Evolutionary conservation across 1,139 yeast species (phyloP).

Genomic region (Zhuliangozyma parablackwelliae): DNA sequence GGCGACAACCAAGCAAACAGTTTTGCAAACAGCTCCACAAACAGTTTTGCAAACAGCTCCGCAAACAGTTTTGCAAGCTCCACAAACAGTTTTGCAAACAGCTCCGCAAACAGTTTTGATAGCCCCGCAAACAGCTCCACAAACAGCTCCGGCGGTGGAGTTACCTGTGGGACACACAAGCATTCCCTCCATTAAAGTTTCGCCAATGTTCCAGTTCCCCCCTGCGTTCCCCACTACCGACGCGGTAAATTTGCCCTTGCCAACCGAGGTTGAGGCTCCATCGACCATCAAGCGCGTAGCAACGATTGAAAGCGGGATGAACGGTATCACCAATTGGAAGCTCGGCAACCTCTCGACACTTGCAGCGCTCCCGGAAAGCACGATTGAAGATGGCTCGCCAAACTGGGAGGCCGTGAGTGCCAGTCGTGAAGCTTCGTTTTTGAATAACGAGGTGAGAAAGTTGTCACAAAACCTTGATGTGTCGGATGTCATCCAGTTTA

Average conservation of each 20-base stretch:
- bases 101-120: background rate
- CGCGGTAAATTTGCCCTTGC: too few relatives aligned
- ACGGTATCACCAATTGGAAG: too few relatives aligned
- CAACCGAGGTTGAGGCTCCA: background rate
- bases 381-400: constrained; percentile 23
- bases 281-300: constrained; percentile 6
- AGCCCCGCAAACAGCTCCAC: background rate
- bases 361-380: too few relatives aligned
- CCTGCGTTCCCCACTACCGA: background rate
- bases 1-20: background rate
- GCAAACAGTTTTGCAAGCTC: background rate
- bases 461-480: background rate
- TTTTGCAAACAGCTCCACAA: background rate
- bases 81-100: background rate
- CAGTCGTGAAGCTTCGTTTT: constrained; percentile 9
- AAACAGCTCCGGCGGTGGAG: too few relatives aligned
- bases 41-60: background rate
- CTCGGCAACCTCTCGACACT: too few relatives aligned
- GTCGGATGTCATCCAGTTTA: background rate
- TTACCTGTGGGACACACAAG: too few relatives aligned
- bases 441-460: constrained; percentile 1
- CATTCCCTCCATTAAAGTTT: constrained; percentile 5
- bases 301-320: constrained; percentile 5
- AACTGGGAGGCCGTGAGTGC: constrained; percentile 30
- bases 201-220: constrained; percentile 5